Evolutionary conservation across 225 moss, liverwort and hornwort species (phyloP), one percentile per base, ranked within the genome.

Genomic region (Lunularia cruciata): DNA sequence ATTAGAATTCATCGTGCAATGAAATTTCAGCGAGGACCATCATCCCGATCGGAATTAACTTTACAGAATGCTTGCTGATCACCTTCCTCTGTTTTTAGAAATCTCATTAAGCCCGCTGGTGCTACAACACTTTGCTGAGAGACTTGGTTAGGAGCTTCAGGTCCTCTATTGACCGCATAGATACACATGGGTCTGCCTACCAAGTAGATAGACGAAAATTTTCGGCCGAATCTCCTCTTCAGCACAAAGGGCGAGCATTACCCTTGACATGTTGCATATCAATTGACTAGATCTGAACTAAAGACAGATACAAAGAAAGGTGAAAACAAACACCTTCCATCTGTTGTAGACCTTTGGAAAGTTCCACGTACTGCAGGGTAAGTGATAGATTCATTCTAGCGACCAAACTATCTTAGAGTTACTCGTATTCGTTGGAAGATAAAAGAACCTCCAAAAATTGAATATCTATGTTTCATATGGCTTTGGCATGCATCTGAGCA

Each of bases 151-250:
- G 47, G 65, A 47, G 46, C 43, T 65, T 67, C 49, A 0, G 35
- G 12, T 51, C 35, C 67, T 40, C 4, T 10, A 33, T 61, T 37
- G 25, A 61, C 61, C 38, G 26, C 35, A 34, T 22, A 35, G 67
- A 67, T 64, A 64, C 42, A 35, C 35, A 67, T 34, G 61, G 23
- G 34, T 51, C 67, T 65, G 65, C 40, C 42, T 64, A 67, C 65
- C 35, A 34, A 51, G 67, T 67, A 49, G 22, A 51, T 49, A 49
- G 35, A 67, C 67, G 67, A 51, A 49, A 34, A 30, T n/a, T 67
- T 32, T 67, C 34, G 51, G 31, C 61, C 20, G 61, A 48, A 49
- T 48, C 31, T 67, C 51, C 67, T 51, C 33, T 67, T 67, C 48
- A 36, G 51, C 67, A 51, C 23, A 34, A 34, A 49, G 51, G 48